These are phyloP conservation scores for Lactarius vividus DNA, from an alignment of 768 basidiomycete genomes.

Conservation along the genomic window DNA sequence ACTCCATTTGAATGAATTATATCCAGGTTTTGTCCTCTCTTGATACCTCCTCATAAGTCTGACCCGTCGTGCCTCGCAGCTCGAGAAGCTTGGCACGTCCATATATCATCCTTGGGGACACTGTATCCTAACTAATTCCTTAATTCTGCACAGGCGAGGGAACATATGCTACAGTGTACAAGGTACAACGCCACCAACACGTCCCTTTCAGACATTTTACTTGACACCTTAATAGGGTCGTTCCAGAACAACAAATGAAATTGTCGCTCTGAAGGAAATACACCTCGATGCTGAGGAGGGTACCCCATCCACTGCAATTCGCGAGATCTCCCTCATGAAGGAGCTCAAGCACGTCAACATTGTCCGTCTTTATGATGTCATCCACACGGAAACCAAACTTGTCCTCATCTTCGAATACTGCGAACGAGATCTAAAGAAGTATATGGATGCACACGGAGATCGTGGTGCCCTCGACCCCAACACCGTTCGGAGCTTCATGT, in stretches of 20 bases:
- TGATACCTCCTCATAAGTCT: not conserved
- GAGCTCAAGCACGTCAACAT: conserved; percentile 99
- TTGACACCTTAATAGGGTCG: conserved; percentile 60
- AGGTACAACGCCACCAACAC: conserved; percentile 48
- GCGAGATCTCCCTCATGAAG: conserved; percentile 99
- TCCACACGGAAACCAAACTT: conserved; percentile 97
- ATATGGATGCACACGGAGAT: conserved; percentile 98
- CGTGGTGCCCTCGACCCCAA: conserved; percentile 88
- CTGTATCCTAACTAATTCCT: conserved; percentile 1
- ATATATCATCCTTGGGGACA: not conserved
- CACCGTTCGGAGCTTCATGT: conserved; percentile 95
- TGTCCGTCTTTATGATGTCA: conserved; percentile 96
- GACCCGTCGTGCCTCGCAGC: conserved; percentile 39
- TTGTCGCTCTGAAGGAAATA: conserved; percentile 98
- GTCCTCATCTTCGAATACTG: conserved; percentile 98
- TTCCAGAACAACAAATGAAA: conserved; percentile 96
- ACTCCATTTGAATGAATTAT: conserved; percentile 46
- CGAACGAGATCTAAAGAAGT: conserved; percentile 97
- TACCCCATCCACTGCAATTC: conserved; percentile 96
- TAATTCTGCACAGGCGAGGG: conserved; percentile 61
- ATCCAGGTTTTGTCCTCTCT: conserved; percentile 45
- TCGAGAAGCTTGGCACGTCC: conserved; percentile 79
- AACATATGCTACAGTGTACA: conserved; percentile 97
- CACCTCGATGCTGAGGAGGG: conserved; percentile 99
- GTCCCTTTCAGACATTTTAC: conserved; percentile 11